phyloP scores from a whole-genome alignment of 768 basidiomycete species.

The Cystobasidium ongulense region DNA sequence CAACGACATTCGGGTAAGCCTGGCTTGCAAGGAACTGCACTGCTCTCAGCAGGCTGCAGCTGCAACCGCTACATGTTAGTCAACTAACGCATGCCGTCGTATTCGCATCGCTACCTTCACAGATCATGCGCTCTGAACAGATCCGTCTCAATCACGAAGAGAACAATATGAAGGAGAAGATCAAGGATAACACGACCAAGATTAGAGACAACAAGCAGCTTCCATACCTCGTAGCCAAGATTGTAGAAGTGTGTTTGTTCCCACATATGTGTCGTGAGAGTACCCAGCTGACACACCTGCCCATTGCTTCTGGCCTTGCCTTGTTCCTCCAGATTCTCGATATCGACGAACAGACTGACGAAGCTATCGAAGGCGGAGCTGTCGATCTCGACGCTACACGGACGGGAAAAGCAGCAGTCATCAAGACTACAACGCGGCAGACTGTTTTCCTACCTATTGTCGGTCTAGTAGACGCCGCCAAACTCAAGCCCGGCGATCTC shows the following conservation, averaged over 20 bases:
- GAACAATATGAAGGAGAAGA: constrained; percentile 94
- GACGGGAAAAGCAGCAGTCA: constrained; percentile 94
- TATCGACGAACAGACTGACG: constrained; percentile 66
- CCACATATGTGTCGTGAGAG: neutral
- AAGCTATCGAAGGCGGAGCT: constrained; percentile 70
- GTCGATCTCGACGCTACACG: constrained; percentile 92
- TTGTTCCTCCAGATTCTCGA: constrained; percentile 66
- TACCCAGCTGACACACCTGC: neutral
- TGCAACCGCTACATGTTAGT: too few species aligned
- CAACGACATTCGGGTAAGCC: constrained; percentile 81
- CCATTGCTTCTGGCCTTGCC: neutral
- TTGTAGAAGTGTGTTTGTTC: constrained; percentile 68
- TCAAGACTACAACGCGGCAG: constrained; percentile 94
- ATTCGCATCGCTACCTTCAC: neutral
- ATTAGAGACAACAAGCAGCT: constrained; percentile 97
- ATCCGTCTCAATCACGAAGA: constrained; percentile 87
- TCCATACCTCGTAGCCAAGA: constrained; percentile 94
- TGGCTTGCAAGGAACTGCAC: neutral
- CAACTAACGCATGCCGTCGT: neutral
- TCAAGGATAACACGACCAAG: constrained; percentile 94
- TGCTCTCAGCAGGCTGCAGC: neutral
- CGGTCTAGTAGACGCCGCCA: constrained; percentile 86
- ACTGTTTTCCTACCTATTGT: constrained; percentile 97
- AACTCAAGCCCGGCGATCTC: constrained; percentile 82
- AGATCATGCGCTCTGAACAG: constrained; percentile 97